Evolutionary conservation across 2,329 filamentous ascomycete species (phyloP).

Genomic region (Xylaria sp.): DNA sequence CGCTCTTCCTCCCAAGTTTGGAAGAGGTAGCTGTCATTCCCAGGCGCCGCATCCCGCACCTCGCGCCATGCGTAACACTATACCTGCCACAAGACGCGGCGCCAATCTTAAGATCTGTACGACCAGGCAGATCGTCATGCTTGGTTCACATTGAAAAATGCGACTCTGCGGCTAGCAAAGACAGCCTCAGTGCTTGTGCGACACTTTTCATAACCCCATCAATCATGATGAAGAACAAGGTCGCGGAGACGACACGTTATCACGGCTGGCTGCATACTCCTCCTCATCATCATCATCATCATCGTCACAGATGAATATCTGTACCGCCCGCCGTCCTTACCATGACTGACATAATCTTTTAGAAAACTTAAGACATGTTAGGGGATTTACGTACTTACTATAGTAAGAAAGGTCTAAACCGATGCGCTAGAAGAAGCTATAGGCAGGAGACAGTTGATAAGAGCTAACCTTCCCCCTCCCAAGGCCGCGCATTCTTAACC

Average conservation of each 20-base stretch:
- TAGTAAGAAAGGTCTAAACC: too few species aligned
- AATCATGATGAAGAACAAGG: background rate
- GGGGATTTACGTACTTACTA: too few species aligned
- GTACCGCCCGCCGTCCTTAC: background rate
- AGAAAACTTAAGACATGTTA: background rate
- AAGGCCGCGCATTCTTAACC: background rate
- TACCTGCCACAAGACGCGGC: background rate
- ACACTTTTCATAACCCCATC: background rate
- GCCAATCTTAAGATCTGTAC: background rate
- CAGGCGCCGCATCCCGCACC: constrained; percentile 7
- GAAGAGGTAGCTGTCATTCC: constrained; percentile 5
- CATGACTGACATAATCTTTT: background rate
- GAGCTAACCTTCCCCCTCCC: background rate
- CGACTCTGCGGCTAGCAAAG: background rate
- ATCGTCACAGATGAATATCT: background rate
- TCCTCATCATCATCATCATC: background rate
- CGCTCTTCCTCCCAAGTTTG: constrained; percentile 11
- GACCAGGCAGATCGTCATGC: background rate
- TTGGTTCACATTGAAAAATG: background rate
- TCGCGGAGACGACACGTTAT: background rate
- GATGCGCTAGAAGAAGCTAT: too few species aligned
- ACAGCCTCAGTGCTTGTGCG: background rate
- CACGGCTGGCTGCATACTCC: background rate
- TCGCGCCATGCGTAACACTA: constrained; percentile 8
- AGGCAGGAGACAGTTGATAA: background rate